phyloP scores from a whole-genome alignment of 2,329 filamentous ascomycete genomes.

The Cephalotrichum gorgonifer region DNA sequence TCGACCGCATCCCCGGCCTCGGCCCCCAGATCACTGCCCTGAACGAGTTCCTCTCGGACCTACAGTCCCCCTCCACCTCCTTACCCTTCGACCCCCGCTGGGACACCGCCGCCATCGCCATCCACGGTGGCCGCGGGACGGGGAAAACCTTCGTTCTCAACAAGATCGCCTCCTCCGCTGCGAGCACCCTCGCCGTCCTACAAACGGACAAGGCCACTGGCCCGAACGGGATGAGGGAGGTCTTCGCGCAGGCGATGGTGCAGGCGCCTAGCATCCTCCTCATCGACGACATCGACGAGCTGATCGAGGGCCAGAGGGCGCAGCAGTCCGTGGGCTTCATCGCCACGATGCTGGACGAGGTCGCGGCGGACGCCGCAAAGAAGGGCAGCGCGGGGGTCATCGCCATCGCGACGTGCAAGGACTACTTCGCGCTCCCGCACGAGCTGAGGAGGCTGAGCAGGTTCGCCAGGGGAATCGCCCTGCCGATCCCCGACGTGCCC shows the following conservation, averaged over 20 bases:
- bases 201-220: constrained; percentile 47
- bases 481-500: constrained; percentile 64
- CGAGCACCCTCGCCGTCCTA: constrained; percentile 58
- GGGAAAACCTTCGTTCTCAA: constrained; percentile 72
- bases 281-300: constrained; percentile 65
- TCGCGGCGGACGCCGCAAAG: constrained; percentile 30
- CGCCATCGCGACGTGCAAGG: constrained; percentile 63
- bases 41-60: constrained; percentile 48
- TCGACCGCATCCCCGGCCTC: constrained; percentile 58
- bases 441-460: constrained; percentile 55
- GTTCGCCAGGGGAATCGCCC: constrained; percentile 57
- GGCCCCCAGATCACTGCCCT: constrained; percentile 51
- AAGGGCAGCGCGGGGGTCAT: constrained; percentile 46
- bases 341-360: constrained; percentile 42
- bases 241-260: constrained; percentile 58
- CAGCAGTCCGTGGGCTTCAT: constrained; percentile 38
- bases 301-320: constrained; percentile 48
- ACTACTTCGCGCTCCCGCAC: constrained; percentile 61
- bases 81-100: constrained; percentile 1
- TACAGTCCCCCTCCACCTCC: not conserved
- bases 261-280: constrained; percentile 68
- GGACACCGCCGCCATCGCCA: constrained; percentile 48
- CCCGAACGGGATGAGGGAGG: constrained; percentile 48
- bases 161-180: constrained; percentile 49
- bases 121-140: constrained; percentile 75